Evolutionary conservation across 495 filamentous ascomycete genomes (phyloP).

Genomic region (Hyaloscypha variabilis): DNA sequence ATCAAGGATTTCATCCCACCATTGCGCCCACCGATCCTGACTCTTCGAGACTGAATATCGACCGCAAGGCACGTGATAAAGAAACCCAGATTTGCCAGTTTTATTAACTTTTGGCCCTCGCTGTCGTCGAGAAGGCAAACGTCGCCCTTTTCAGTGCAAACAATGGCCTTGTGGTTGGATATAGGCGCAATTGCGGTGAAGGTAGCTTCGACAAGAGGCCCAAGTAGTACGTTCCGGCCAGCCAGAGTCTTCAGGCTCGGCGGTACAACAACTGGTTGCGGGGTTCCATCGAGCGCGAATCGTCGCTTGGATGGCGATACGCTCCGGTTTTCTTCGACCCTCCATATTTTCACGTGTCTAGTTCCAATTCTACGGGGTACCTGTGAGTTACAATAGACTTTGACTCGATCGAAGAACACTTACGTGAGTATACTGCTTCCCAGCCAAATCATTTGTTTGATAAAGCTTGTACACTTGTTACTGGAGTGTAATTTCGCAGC

Average conservation of each 20-base stretch:
- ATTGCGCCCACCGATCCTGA: slow-evolving; percentile 60
- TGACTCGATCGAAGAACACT: slow-evolving; percentile 30
- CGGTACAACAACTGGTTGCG: slow-evolving; percentile 23
- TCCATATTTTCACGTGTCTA: slow-evolving; percentile 93
- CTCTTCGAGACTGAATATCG: slow-evolving; percentile 48
- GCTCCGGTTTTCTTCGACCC: slow-evolving; percentile 63
- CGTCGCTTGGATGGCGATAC: slow-evolving; percentile 51
- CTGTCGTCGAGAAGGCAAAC: slow-evolving; percentile 82
- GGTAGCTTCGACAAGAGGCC: slow-evolving; percentile 73
- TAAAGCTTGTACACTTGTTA: slow-evolving; percentile 87
- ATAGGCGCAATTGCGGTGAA: slow-evolving; percentile 81
- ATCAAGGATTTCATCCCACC: slow-evolving; percentile 42
- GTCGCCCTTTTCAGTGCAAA: slow-evolving; percentile 73
- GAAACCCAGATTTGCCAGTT: slow-evolving; percentile 64
- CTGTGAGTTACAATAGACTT: slow-evolving; percentile 26
- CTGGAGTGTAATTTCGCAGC: slow-evolving; percentile 85
- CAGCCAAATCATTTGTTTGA: slow-evolving; percentile 88
- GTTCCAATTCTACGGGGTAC: slow-evolving; percentile 70
- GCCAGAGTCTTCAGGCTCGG: slow-evolving; percentile 49
- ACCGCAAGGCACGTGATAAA: slow-evolving; percentile 63
- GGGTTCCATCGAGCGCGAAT: slow-evolving; percentile 42
- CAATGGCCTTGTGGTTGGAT: slow-evolving; percentile 66
- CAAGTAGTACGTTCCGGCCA: slow-evolving; percentile 74
- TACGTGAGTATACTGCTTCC: slow-evolving; percentile 60
- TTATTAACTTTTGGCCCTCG: slow-evolving; percentile 66